Percentiles rank a stretch among this genome's conserved stretches.
These are phyloP conservation scores for Rhizomucor miehei DNA, from an alignment of 371 early-diverging fungal genomes.

Conservation along the genomic window DNA sequence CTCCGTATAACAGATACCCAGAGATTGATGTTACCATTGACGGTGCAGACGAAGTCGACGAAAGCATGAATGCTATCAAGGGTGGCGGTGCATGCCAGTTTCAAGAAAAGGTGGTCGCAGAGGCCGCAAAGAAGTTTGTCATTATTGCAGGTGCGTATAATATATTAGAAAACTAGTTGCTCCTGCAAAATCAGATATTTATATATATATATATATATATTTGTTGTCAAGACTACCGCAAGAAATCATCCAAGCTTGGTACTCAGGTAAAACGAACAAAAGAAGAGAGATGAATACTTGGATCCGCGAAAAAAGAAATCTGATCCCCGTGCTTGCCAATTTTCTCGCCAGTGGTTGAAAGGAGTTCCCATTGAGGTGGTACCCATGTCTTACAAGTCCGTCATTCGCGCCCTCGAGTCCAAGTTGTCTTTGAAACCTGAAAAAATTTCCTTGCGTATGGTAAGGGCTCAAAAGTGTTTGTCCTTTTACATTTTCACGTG, in stretches of 20 bases:
- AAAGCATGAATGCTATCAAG: constrained; percentile 82
- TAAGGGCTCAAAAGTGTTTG: too few relatives aligned
- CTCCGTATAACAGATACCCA: constrained; percentile 50
- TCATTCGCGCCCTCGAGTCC: constrained; percentile 8
- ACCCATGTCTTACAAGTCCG: constrained; percentile 58
- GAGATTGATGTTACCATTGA: constrained; percentile 87
- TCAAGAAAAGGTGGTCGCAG: constrained; percentile 90
- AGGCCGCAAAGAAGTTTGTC: constrained; percentile 76
- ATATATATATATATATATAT: not conserved
- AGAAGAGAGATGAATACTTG: not conserved
- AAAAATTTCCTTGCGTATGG: constrained; percentile 71
- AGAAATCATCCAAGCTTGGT: constrained; percentile 76
- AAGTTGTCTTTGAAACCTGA: constrained; percentile 33
- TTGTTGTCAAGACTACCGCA: constrained; percentile 64
- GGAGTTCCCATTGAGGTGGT: constrained; percentile 92
- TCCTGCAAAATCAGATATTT: too few relatives aligned
- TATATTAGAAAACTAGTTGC: not conserved
- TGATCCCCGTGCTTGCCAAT: too few relatives aligned
- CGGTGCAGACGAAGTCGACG: constrained; percentile 91
- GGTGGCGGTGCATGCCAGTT: constrained; percentile 94
- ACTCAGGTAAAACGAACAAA: constrained; percentile 46
- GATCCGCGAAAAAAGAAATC: not conserved
- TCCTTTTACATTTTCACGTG: constrained; percentile 25
- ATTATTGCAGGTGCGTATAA: constrained; percentile 67
- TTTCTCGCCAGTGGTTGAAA: constrained; percentile 60